Percentiles rank a stretch among this genome's conserved stretches.
Conservation (phyloP, 257 asterid species). For the Lithospermum erythrorhizon region DNA sequence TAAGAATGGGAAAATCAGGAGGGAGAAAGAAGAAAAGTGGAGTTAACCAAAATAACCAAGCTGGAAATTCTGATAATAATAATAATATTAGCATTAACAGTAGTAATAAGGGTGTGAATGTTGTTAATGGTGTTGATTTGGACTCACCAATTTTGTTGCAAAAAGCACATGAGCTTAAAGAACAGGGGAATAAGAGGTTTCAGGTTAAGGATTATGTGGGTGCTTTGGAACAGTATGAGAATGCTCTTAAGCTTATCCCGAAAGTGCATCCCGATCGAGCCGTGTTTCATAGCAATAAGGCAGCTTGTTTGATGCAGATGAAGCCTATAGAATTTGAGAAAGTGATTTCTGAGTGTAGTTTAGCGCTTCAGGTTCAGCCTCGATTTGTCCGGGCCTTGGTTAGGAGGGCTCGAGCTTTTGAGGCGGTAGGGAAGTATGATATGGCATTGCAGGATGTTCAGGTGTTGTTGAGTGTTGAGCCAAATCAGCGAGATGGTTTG, state of each 20-base stretch:
- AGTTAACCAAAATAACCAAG: slow-evolving; percentile 16
- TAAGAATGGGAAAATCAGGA: slow-evolving; percentile 81
- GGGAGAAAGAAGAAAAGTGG: slow-evolving; percentile 54
- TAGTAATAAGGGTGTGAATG: slow-evolving; percentile 28
- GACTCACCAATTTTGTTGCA: slow-evolving; percentile 53
- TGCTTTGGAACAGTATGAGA: slow-evolving; percentile 74
- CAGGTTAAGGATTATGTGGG: slow-evolving; percentile 69
- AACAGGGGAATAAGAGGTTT: slow-evolving; percentile 81
- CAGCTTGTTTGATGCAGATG: slow-evolving; percentile 97
- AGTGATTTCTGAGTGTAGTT: slow-evolving; percentile 68
- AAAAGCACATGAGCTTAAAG: slow-evolving; percentile 83
- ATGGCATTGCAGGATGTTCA: slow-evolving; percentile 81
- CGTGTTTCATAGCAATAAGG: slow-evolving; percentile 83
- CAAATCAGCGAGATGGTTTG: slow-evolving; percentile 57
- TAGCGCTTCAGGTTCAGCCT: slow-evolving; percentile 81
- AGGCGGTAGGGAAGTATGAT: slow-evolving; percentile 71
- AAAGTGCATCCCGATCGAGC: slow-evolving; percentile 82
- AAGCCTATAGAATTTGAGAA: slow-evolving; percentile 79
- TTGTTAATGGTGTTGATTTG: slow-evolving; percentile 45
- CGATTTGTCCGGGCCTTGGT: slow-evolving; percentile 56
- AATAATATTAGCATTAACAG: slow-evolving; percentile 27
- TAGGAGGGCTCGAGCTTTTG: slow-evolving; percentile 81
- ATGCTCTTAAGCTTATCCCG: slow-evolving; percentile 62
- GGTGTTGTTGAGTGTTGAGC: slow-evolving; percentile 47
- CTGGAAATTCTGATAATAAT: slow-evolving; percentile 9